phyloP scores from a whole-genome alignment of 306 rosid genomes.

The Citrullus colocynthis region DNA sequence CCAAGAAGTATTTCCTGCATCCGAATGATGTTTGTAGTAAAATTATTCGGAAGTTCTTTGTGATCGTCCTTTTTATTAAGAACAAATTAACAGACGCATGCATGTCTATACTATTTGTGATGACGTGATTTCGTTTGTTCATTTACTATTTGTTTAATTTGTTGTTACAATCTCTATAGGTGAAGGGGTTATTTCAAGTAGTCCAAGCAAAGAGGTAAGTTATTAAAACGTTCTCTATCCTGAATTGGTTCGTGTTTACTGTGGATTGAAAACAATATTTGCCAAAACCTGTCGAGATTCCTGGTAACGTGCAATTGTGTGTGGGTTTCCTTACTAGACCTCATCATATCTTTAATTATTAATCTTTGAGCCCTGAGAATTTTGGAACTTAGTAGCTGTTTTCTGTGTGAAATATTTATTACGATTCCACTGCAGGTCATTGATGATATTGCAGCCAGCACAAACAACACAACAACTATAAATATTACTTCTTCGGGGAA shows the following conservation, averaged over 20 bases:
- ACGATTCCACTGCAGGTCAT: neutral
- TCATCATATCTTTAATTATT: neutral
- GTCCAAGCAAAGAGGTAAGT: slow-evolving; percentile 1
- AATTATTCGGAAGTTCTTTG: neutral
- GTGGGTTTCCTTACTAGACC: neutral
- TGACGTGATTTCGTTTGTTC: neutral
- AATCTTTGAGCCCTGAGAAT: neutral
- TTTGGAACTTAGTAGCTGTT: neutral
- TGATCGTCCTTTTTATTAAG: neutral
- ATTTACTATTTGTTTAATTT: neutral
- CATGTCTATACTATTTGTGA: neutral
- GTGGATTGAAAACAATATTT: neutral
- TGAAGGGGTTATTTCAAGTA: neutral
- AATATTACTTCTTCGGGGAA: neutral
- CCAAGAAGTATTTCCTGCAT: neutral
- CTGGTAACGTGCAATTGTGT: neutral
- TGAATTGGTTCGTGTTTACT: neutral
- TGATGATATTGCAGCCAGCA: slow-evolving; percentile 1
- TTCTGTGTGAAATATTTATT: neutral
- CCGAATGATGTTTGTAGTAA: neutral
- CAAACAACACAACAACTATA: neutral
- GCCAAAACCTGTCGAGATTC: neutral
- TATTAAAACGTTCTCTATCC: neutral
- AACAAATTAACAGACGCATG: neutral
- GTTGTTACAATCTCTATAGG: neutral